Evolutionary conservation across 805 yeast species (phyloP), one percentile per base, ranked within the genome.

Genomic region (Maudiozyma serrabonitensis): DNA sequence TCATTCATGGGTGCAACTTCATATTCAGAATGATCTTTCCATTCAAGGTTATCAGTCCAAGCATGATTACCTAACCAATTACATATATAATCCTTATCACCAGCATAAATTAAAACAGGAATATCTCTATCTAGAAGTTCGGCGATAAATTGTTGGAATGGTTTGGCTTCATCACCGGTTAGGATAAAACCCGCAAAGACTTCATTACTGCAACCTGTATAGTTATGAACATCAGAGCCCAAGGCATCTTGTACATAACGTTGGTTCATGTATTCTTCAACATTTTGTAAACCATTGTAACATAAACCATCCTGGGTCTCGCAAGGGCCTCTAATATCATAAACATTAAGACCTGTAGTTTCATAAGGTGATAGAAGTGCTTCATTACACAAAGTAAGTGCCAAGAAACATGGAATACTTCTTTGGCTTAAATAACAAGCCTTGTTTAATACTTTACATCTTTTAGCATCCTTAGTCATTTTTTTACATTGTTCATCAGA

Each of bases 31-130:
- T 73, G 69, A 40, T 81, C 78, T 37, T 75, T 67, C 91, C 93
- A 87, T 53, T 74, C 77, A 54, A 87, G 71, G 54, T 67, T 73
- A 62, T 84, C 75, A 15, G 89, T 70, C 93, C 95, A 87, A 13
- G 86, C 93, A 56, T 78, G 79, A 69, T 87, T 86, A 56, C 96
- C 96, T 55, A 88, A 74, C 93, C 96, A 88, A 72, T 88, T 88
- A 70, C 96, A 88, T 62, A 88, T 87, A 67, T 77, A 88, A 67
- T 88, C 96, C 68, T 88, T 86, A 66, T 88, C 95, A 62, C 96
- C 96, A n/a, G 96, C 96, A 59, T 88, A 89, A 53, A 87, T 78
- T 60, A 89, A 75, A 4, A 88, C 90, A 18, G 96, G 95, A 44
- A 87, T 62, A 25, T 78, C 83, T 50, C 74, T 67, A 59, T 86